Evolutionary conservation across 805 yeast genomes (phyloP).

Genomic region (Scheffersomyces lignosus): DNA sequence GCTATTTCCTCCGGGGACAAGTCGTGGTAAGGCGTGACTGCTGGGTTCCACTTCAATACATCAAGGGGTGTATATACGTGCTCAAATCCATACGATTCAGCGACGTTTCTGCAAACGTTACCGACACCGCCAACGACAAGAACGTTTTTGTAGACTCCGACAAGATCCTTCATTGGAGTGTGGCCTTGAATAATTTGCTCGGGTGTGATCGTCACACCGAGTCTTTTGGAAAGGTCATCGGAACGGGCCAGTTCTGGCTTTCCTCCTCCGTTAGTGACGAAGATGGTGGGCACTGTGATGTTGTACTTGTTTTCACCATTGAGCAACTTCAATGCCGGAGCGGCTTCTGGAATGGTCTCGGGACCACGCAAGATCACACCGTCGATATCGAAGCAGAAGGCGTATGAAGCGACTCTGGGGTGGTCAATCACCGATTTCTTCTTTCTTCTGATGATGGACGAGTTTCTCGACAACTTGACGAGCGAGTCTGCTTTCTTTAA

Average conservation of each 20-base stretch:
- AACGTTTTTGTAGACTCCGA: slow-evolving; percentile 65
- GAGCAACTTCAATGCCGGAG: slow-evolving; percentile 66
- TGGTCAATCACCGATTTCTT: slow-evolving; percentile 62
- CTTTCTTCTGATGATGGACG: slow-evolving; percentile 45
- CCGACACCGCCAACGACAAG: slow-evolving; percentile 89
- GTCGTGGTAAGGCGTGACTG: slow-evolving; percentile 81
- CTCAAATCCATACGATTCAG: slow-evolving; percentile 79
- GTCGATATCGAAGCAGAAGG: slow-evolving; percentile 91
- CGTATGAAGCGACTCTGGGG: slow-evolving; percentile 73
- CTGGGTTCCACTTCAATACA: slow-evolving; percentile 82
- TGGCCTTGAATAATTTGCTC: slow-evolving; percentile 91
- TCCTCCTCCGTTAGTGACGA: slow-evolving; percentile 93
- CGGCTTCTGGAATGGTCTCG: slow-evolving; percentile 78
- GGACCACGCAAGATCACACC: slow-evolving; percentile 89
- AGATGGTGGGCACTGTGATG: slow-evolving; percentile 78
- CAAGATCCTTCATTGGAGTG: slow-evolving; percentile 88
- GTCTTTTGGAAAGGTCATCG: slow-evolving; percentile 61
- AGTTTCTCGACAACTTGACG: slow-evolving; percentile 47
- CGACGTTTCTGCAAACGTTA: slow-evolving; percentile 79
- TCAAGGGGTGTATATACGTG: slow-evolving; percentile 82
- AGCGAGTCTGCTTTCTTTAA: slow-evolving; percentile 44
- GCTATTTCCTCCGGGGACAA: slow-evolving; percentile 68
- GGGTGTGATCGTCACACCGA: slow-evolving; percentile 60
- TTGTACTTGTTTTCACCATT: slow-evolving; percentile 78
- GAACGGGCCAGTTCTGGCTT: slow-evolving; percentile 76